phyloP scores from a whole-genome alignment of 2,329 filamentous ascomycete genomes.

The Nakataea oryzae region DNA sequence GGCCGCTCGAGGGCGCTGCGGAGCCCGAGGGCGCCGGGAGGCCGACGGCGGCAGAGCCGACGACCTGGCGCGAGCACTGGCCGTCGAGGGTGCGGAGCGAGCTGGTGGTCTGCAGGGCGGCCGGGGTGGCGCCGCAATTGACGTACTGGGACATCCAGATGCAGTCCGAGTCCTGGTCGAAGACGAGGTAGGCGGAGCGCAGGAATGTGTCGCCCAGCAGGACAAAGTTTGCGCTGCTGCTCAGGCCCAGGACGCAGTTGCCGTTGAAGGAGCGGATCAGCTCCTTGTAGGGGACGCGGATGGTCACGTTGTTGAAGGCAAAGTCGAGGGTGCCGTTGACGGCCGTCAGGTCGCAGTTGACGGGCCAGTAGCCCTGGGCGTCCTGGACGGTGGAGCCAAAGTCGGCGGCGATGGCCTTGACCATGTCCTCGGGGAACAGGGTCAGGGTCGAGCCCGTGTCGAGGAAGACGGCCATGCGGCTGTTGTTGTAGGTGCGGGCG shows the following conservation, averaged over 20 bases:
- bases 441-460: constrained; percentile 63
- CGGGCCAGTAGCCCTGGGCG: constrained; percentile 31
- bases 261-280: constrained; percentile 28
- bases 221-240: constrained; percentile 32
- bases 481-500: constrained; percentile 23
- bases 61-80: constrained; percentile 3
- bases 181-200: constrained; percentile 43
- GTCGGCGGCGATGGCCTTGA: constrained; percentile 34
- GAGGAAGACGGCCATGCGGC: constrained; percentile 47
- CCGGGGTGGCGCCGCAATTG: constrained; percentile 38
- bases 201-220: constrained; percentile 51
- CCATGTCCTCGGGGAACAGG: constrained; percentile 50
- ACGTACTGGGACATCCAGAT: constrained; percentile 39
- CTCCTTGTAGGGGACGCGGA: constrained; percentile 38
- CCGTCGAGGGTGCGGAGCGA: constrained; percentile 9
- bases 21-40: not conserved
- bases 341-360: constrained; percentile 31
- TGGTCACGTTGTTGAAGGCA: constrained; percentile 33
- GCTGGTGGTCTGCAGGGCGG: constrained; percentile 16
- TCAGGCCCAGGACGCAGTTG: constrained; percentile 38
- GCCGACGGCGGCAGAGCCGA: not conserved
- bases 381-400: constrained; percentile 31
- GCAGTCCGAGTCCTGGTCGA: constrained; percentile 36
- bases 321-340: constrained; percentile 36
- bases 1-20: no score